Evolutionary conservation across 352 stramenopile genomes (phyloP), one percentile per base, ranked within the genome.

Genomic region (Globisporangium cystogenes): DNA sequence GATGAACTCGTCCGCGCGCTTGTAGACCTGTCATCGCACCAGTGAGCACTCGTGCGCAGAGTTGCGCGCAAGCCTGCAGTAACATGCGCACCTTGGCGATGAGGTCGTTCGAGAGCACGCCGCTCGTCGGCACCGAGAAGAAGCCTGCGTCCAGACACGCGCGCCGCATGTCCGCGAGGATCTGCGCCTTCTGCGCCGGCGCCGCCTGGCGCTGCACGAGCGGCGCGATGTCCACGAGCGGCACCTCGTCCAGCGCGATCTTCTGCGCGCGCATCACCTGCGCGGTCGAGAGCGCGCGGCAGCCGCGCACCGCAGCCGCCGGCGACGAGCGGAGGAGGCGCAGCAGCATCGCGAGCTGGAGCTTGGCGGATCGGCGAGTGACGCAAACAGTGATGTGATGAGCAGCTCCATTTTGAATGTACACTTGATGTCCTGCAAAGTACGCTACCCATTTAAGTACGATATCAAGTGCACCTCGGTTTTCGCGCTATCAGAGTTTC

Each of bases 61-160:
- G 3, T 29, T 29, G 3, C 26, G 26, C 26, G 2, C 2, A 2
- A 2, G 26, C 26, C 5, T 29, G 5, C 3, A 2, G 26, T 5
- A 6, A 6, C 26, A 6, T 5, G 35, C 39, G 10, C 20, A 83
- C 72, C 63, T 72, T 74, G 51, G 60, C 36, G 37, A 92, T 67
- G 29, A 90, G 64, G n/a, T 70, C 50, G 21, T 57, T 63, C 6
- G 76, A 53, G 18, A 92, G 54, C 36, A 92, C 72, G 21, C 61
- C 71, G 44, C 75, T 65, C 3, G 72, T 81, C n/a, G 82, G 82
- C 39, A 92, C 73, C 16, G 78, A 88, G 67, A 92, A 92, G 65
- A 92, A 92, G 16, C 82, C 82, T 7, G 74, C 78, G 8, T 73
- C 59, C 14, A 84, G 24, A 39, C 78, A 90, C 18, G 79, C 79